Base-by-base conservation (phyloP, 805 yeast species). In the Tetrapisispora taiwanensis region DNA sequence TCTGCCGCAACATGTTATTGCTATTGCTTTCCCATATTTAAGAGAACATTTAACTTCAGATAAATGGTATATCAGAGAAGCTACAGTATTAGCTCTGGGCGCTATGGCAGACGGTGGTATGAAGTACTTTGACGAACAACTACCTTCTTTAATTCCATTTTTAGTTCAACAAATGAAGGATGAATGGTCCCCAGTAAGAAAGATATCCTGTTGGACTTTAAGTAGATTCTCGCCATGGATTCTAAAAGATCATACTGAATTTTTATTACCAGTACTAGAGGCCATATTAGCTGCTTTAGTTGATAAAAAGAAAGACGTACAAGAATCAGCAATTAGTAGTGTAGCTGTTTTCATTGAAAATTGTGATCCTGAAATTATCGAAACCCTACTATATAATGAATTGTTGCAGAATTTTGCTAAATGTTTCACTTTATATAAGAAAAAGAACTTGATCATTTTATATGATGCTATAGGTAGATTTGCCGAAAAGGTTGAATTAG, bases 161-260 rank as follows among this genome's bases (percentile, higher is more conserved):
- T 70, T 92, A 48, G 88, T 88, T 24, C 86, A 87, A 46, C 72
- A 94, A 55, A 66, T 89, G 47, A 70, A 71, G 43, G 97, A 89
- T 60, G 55, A 63, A 4, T 82, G 88, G 63, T 81, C 95, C 8
- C 75, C 95, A 18, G 95, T 92, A 4, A 74, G 97, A 52, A 95
- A 87, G 62, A 92, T 92, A 42, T 70, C 95, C 0, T 90, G 97
- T 68, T 92, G 98, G 98, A 85, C 97, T 0, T 67, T 92, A 38
- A 82, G 95, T 36, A 73, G 97, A 45, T 92, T 82, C 60, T 75
- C 92, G 0, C 56, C 74, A 3, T 88, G 96, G 95, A 81, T 90
- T 19, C 75, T 85, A 41, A 71, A 72, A 5, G 86, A 84, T 57
- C 83, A 76, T 58, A 73, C 87, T 8, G 73, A 68, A 49, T 83